Evolutionary conservation across 768 basidiomycete genomes (phyloP), one percentile per base, ranked within the genome.

Genomic region (Phanerochaete sordida): DNA sequence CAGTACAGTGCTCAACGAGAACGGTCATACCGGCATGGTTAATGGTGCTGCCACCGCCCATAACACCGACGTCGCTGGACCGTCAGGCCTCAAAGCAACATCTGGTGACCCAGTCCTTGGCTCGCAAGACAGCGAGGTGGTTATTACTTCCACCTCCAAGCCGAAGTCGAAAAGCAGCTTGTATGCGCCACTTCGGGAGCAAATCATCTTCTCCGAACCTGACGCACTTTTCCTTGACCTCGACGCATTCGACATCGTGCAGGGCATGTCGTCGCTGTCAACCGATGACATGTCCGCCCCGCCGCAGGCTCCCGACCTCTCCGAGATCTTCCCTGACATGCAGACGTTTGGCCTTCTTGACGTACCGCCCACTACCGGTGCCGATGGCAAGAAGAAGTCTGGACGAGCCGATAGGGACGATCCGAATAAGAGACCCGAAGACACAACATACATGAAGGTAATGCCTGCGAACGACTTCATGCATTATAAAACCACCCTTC

Each of bases 321-420:
- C 82, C 1, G 80, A 83, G 31, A 83, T 98, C 44, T 97, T 97
- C 70, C 93, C 95, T 0, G 96, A 97, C 58, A 80, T 96, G 12
- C 82, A 83, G 33, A 81, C 85, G 12, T 76, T 84, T 43, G 76
- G 75, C 12, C 75, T 91, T 55, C 73, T 84, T 31, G 86, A 88
- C 46, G 53, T 59, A 44, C 30, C 63, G 65, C 49, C 81, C 61
- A 63, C 78, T 65, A 69, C 73, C 21, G 61, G 70, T 50, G 37
- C 66, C 73, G 72, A 87, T 77, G 70, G 61, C 23, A 83, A 81
- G 55, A 80, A 81, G 39, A 88, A 84, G 59, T 68, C 72, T 1
- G 87, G 85, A 64, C 78, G 64, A 76, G 56, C 82, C 79, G 55
- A 85, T 79, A 78, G 83, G 64, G 83, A 93, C 66, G 90, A 87